A percentile compares a stretch with the other conserved stretches of the same genome.
phyloP scores from a whole-genome alignment of 306 rosid genomes.

The Malus orientalis region DNA sequence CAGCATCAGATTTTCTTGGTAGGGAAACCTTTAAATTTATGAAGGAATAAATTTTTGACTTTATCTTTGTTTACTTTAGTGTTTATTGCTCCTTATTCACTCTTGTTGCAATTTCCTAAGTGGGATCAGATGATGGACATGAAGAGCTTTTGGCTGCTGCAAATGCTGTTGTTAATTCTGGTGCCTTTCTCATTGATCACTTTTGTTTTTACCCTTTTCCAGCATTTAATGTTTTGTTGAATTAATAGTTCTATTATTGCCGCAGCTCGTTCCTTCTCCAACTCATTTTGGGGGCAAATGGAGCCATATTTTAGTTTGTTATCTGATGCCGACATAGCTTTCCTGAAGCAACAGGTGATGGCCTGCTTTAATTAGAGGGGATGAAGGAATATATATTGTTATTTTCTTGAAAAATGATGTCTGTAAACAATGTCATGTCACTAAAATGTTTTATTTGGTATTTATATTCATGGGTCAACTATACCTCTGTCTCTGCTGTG shows the following conservation, averaged over 20 bases:
- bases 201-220: conserved; percentile 18
- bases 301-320: conserved; percentile 74
- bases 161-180: conserved; percentile 62
- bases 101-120: conserved; percentile 38
- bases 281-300: conserved; percentile 81
- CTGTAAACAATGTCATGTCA: not conserved
- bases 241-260: conserved; percentile 24
- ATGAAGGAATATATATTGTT: not conserved
- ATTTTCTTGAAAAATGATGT: not conserved
- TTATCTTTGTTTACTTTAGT: not conserved
- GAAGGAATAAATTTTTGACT: conserved; percentile 2
- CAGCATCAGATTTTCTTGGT: conserved; percentile 83
- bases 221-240: conserved; percentile 14
- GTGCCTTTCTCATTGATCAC: conserved; percentile 34
- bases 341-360: conserved; percentile 77
- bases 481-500: not conserved
- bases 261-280: conserved; percentile 59
- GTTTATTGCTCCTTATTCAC: conserved; percentile 24
- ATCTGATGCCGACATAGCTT: conserved; percentile 55
- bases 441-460: not conserved
- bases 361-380: conserved; percentile 4
- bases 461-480: not conserved
- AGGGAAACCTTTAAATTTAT: conserved; percentile 8
- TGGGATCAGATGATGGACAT: conserved; percentile 86
- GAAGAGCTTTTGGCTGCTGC: conserved; percentile 92